Evolutionary conservation across 2,329 filamentous ascomycete species (phyloP), one percentile per base, ranked within the genome.

Genomic region (Talaromyces pinophilus): DNA sequence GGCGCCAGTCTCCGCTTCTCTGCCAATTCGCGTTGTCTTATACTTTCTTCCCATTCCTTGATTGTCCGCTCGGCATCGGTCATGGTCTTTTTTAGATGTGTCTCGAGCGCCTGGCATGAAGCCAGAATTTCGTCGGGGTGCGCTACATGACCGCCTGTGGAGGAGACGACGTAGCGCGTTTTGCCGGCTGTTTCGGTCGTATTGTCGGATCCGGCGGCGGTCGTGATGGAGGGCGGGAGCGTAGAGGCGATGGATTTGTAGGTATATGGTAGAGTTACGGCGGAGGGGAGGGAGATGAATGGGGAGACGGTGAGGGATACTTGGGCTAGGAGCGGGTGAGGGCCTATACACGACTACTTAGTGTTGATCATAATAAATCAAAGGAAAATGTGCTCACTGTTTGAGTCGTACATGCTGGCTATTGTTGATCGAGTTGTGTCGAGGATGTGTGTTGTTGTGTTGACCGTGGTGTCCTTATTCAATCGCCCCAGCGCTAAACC

Each of bases 291-390:
- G 67, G 90, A 91, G 73, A 98, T 88, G 82, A 97, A 97, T 30
- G 95, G 95, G 2, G 94, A 97, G 54, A 98, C 93, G 60, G 93
- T 96, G 64, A 99, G 83, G 35, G 95, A 93, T 48, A 98, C 88
- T 81, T 99, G 95, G 71, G 93, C 91, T 57, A 99, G 88, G 70
- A 97, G 87, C 17, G 90, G 92, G 80, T 97, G 93, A 17, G 92
- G 88, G 70, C 86, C 90, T 92, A 7, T 6, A n/a, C 25, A n/a
- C 28, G 7, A 30, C 13, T 11, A 44, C n/a, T 44, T 42, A 28
- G 30, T 48, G 50, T 17, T 17, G 15, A 28, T 52, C 28, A 30
- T n/a, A 22, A 10, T 1, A 28, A 5, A 17, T 22, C 1, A 22
- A 44, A 46, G 25, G 40, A 25, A 40, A 17, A 25, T 5, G 2